Evolutionary conservation across 2,329 filamentous ascomycete species (phyloP).

Genomic region (Aspergillus novoparasiticus): DNA sequence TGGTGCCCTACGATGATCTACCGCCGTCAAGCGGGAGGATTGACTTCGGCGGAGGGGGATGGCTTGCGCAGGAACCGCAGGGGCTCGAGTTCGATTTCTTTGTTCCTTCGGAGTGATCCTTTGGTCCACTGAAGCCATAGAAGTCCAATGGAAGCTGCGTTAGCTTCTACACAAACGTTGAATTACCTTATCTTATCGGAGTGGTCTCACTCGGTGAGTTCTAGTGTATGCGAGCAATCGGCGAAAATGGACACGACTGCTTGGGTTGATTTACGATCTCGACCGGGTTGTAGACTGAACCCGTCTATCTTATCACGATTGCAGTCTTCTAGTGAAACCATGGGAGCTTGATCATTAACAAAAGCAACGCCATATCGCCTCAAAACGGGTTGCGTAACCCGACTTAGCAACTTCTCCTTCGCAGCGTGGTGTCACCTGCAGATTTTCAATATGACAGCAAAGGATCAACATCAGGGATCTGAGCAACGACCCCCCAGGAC

Average conservation of each 20-base stretch:
- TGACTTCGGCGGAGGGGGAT: constrained; percentile 16
- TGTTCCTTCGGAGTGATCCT: constrained; percentile 9
- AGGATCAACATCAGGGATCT: constrained; percentile 14
- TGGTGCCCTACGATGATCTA: constrained; percentile 17
- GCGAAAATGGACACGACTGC: background rate
- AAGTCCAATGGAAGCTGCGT: constrained; percentile 2
- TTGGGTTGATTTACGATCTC: background rate
- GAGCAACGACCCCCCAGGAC: background rate
- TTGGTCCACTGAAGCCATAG: background rate
- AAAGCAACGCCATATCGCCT: background rate
- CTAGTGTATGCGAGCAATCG: background rate
- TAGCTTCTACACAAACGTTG: background rate
- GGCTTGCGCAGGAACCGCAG: constrained; percentile 28
- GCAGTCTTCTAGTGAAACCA: background rate
- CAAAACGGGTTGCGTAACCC: background rate
- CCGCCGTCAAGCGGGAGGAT: constrained; percentile 15
- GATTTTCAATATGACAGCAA: background rate
- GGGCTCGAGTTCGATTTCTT: constrained; percentile 17
- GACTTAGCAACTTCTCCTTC: background rate
- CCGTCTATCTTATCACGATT: background rate
- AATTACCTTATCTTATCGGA: constrained; percentile 2
- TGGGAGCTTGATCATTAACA: background rate
- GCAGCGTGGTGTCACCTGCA: constrained; percentile 3
- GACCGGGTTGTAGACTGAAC: background rate
- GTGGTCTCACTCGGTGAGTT: background rate